Conservation (phyloP, 371 early-diverging fungal species). For the Lichtheimia ramosa region DNA sequence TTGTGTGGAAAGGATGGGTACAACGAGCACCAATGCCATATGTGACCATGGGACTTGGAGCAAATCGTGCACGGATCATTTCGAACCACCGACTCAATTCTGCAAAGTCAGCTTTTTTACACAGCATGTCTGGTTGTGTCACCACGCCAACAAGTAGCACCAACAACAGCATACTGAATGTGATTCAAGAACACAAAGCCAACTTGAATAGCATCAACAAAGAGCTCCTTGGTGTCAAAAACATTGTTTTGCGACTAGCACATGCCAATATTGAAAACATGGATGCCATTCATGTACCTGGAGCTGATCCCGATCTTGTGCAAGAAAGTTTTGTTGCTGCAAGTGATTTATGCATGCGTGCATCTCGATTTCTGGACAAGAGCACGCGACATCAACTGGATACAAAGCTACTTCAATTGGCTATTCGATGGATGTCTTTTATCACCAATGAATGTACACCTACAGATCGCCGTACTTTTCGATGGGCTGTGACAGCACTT, state of each 20-base stretch:
- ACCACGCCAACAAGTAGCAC: too few relatives aligned
- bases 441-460: constrained; percentile 77
- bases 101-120: constrained; percentile 40
- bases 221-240: constrained; percentile 59
- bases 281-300: constrained; percentile 52
- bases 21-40: constrained; percentile 38
- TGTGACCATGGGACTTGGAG: constrained; percentile 58
- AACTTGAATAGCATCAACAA: constrained; percentile 60
- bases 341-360: constrained; percentile 72
- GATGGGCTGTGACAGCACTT: constrained; percentile 87
- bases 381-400: constrained; percentile 54
- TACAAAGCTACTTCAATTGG: constrained; percentile 63
- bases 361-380: constrained; percentile 62
- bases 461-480: constrained; percentile 79
- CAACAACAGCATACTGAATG: constrained; percentile 25
- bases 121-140: constrained; percentile 26
- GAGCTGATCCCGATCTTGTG: constrained; percentile 65
- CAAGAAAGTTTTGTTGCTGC: constrained; percentile 85
- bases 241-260: constrained; percentile 55
- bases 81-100: constrained; percentile 46
- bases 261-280: constrained; percentile 58
- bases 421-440: constrained; percentile 87
- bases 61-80: constrained; percentile 68
- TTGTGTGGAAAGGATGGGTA: constrained; percentile 58
- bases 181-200: constrained; percentile 60